phyloP scores from a whole-genome alignment of 805 yeast species.

The Maudiozyma pseudohumilis region DNA sequence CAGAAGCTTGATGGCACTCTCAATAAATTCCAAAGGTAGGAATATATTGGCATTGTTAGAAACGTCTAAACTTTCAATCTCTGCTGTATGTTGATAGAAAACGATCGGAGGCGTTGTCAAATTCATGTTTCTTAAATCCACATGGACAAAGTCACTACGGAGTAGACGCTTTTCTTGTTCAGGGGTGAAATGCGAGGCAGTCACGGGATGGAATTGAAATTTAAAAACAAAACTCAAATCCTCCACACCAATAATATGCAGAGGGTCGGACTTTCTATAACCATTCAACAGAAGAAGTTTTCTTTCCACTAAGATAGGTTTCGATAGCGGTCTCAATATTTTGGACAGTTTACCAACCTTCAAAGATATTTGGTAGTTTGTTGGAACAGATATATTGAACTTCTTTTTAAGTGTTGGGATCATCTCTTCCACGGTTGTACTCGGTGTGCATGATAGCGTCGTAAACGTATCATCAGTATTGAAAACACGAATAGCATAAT shows the following conservation, averaged over 20 bases:
- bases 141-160: slow-evolving; percentile 53
- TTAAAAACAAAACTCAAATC: slow-evolving; percentile 77
- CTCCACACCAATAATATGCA: slow-evolving; percentile 71
- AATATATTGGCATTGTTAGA: slow-evolving; percentile 80
- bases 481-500: slow-evolving; percentile 54
- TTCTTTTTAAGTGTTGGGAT: slow-evolving; percentile 64
- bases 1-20: slow-evolving; percentile 61
- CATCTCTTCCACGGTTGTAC: slow-evolving; percentile 67
- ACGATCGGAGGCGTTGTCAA: slow-evolving; percentile 78
- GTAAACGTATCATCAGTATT: slow-evolving; percentile 76
- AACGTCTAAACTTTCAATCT: slow-evolving; percentile 71
- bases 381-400: slow-evolving; percentile 58
- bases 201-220: slow-evolving; percentile 59
- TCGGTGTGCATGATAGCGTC: slow-evolving; percentile 69
- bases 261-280: slow-evolving; percentile 63
- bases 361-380: slow-evolving; percentile 67
- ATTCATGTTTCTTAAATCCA: slow-evolving; percentile 61
- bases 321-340: slow-evolving; percentile 59
- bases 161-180: slow-evolving; percentile 61
- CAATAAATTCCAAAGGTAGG: slow-evolving; percentile 77
- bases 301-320: slow-evolving; percentile 69
- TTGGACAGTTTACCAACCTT: slow-evolving; percentile 70
- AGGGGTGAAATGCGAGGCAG: slow-evolving; percentile 49
- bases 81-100: slow-evolving; percentile 69
- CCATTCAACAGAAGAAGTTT: slow-evolving; percentile 68